Evolutionary conservation across 805 yeast genomes (phyloP).

Genomic region (Candida boidinii): DNA sequence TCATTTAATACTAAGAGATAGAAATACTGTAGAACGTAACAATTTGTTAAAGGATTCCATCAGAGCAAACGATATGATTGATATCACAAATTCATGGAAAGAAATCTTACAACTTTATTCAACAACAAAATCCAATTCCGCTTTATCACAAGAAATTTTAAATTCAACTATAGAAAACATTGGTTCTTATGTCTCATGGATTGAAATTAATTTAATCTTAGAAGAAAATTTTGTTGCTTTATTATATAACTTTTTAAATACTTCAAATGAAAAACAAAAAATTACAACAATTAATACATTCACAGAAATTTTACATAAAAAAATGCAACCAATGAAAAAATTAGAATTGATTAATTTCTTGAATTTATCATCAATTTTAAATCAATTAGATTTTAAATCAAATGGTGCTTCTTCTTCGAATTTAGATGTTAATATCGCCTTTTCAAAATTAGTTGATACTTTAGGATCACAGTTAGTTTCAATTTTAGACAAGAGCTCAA

Average conservation of each 20-base stretch:
- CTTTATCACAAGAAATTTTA: conserved; percentile 35
- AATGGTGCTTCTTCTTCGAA: too few relatives aligned
- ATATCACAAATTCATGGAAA: conserved; percentile 61
- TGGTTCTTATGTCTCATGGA: conserved; percentile 90
- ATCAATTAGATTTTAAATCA: conserved; percentile 27
- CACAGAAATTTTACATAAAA: conserved; percentile 45
- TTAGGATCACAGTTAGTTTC: conserved; percentile 71
- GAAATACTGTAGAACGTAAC: conserved; percentile 54
- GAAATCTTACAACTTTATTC: conserved; percentile 36
- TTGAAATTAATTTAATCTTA: conserved; percentile 69
- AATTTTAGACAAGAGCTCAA: conserved; percentile 45
- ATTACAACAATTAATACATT: conserved; percentile 50
- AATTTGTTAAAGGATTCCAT: conserved; percentile 73
- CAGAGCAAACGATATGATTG: conserved; percentile 65
- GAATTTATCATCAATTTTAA: conserved; percentile 50
- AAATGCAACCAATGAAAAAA: conserved; percentile 48
- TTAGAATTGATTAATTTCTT: conserved; percentile 61
- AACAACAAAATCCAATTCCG: conserved; percentile 12
- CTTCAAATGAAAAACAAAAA: conserved; percentile 32
- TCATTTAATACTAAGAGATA: conserved; percentile 67
- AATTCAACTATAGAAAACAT: conserved; percentile 54
- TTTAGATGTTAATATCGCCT: conserved; percentile 58
- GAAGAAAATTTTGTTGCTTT: conserved; percentile 47
- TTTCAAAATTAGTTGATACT: conserved; percentile 65
- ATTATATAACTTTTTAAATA: conserved; percentile 46